Percentiles rank a stretch among this genome's conserved stretches.
These are phyloP conservation scores for Phoenix roebelenii DNA, from an alignment of 176 grass and related monocot genomes.

Conservation along the genomic window DNA sequence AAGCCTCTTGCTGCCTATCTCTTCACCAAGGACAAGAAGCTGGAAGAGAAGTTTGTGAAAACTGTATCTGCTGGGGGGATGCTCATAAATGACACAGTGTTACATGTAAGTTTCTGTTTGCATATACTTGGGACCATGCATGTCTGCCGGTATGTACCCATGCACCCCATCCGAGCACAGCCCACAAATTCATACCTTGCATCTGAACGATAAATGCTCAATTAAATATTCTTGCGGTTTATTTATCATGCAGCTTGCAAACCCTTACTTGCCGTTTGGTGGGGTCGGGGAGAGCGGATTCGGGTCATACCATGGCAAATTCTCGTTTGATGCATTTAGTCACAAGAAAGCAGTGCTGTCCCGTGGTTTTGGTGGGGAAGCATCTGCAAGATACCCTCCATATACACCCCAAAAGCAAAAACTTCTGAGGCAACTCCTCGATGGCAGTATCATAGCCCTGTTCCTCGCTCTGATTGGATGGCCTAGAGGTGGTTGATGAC, in stretches of 20 bases:
- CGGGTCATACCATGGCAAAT: constrained; percentile 82
- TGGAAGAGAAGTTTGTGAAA: constrained; percentile 47
- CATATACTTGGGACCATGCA: too few species aligned
- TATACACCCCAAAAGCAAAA: constrained; percentile 59
- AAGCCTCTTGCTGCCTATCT: constrained; percentile 91
- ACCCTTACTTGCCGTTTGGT: constrained; percentile 63
- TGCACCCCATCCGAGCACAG: too few species aligned
- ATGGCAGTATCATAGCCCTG: constrained; percentile 64
- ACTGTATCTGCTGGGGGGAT: constrained; percentile 72
- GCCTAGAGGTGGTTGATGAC: constrained; percentile 11
- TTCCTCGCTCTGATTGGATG: constrained; percentile 48
- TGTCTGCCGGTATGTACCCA: too few species aligned
- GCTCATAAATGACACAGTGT: constrained; percentile 54
- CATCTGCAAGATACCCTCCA: constrained; percentile 56
- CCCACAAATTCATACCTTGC: too few species aligned
- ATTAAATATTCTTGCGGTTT: background rate
- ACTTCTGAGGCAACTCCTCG: constrained; percentile 56
- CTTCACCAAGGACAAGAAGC: constrained; percentile 78
- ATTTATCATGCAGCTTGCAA: constrained; percentile 35
- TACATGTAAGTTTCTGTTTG: constrained; percentile 52
- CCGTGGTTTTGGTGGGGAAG: constrained; percentile 43
- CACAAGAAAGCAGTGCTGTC: constrained; percentile 66
- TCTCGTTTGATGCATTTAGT: constrained; percentile 75
- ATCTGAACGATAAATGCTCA: too few species aligned
- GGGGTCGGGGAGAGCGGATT: constrained; percentile 81